Base-by-base conservation (phyloP, 345 rosid genomes). In the Dipteronia dyeriana region DNA sequence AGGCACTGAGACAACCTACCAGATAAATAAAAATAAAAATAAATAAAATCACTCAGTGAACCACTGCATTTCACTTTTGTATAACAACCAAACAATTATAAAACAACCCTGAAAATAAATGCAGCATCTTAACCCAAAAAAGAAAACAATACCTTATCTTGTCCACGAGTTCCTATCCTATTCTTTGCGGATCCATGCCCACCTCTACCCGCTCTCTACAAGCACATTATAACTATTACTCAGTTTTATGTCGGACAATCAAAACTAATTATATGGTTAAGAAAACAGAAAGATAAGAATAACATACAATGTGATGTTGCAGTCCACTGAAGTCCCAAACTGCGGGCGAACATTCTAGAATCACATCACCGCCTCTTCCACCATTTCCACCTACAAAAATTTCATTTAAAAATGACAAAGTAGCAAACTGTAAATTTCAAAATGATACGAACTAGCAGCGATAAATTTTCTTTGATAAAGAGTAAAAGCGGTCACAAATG, bases 351-450 rank as follows among this genome's bases (percentile, higher is more conserved):
- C 99, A 91, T 82, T 95, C 92, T 31, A 95, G 73, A 31, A 93
- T 90, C 86, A 95, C 98, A 85, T 95, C 94, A 53, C 99, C 99
- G 64, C 98, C 99, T 85, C 90, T 90, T 70, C 99, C 99, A 79
- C 99, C 98, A 84, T 91, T 92, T 57, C 98, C 99, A 84, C 97
- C 98, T 95, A 71, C 75, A 87, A 63, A 53, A 81, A 65, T 49
- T 65, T 73, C 79, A 78, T 62, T 19, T 11, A 75, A 62, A 73
- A 73, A 70, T 25, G 5, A n/a, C 45, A 59, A 23, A 74, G 14
- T 31, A 74, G 43, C 22, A 34, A 51, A 16, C 39, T 23, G 19
- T 7, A 31, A 34, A 45, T 9, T 9, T 66, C 22, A 70, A 53
- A 54, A 43, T 23, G 16, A 60, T 34, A 51, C 20, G 34, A 72